A percentile compares a stretch with the other conserved stretches of the same genome.
These are phyloP conservation scores for Ophiocordyceps camponoti-leonardi DNA, from an alignment of 2,329 filamentous ascomycete genomes.

Conservation along the genomic window DNA sequence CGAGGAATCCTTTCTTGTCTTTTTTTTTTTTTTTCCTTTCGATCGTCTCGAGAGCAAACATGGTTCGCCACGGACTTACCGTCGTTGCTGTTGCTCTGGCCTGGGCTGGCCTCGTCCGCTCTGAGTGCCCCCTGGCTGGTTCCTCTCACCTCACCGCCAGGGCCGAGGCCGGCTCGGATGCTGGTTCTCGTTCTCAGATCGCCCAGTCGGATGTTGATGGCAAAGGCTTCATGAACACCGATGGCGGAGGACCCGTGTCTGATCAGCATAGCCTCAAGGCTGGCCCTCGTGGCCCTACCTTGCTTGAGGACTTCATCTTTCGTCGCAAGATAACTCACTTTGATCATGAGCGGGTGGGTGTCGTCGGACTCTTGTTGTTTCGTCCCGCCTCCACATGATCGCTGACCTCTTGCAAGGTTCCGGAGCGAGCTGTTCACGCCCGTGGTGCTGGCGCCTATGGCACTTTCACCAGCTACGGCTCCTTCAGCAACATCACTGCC, in stretches of 20 bases:
- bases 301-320: slow-evolving; percentile 58
- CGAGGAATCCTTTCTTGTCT: no score
- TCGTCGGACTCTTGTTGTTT: no score
- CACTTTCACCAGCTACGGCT: slow-evolving; percentile 48
- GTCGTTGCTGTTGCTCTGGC: slow-evolving; percentile 8
- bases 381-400: no score
- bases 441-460: slow-evolving; percentile 54
- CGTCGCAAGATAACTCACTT: slow-evolving; percentile 56
- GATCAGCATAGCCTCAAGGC: slow-evolving; percentile 50
- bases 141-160: slow-evolving; percentile 9
- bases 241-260: slow-evolving; percentile 49
- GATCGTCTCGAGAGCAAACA: background rate
- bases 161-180: slow-evolving; percentile 5
- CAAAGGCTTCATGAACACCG: slow-evolving; percentile 41
- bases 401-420: slow-evolving; percentile 17
- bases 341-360: slow-evolving; percentile 47
- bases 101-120: slow-evolving; percentile 10
- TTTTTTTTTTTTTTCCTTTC: no score
- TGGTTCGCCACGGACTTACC: background rate
- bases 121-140: slow-evolving; percentile 18
- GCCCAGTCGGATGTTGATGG: slow-evolving; percentile 30
- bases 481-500: slow-evolving; percentile 51
- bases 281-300: slow-evolving; percentile 48
- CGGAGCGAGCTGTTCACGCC: slow-evolving; percentile 52
- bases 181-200: slow-evolving; percentile 14